phyloP scores from a whole-genome alignment of 2,329 filamentous ascomycete species.

The Coniochaeta prunicola region DNA sequence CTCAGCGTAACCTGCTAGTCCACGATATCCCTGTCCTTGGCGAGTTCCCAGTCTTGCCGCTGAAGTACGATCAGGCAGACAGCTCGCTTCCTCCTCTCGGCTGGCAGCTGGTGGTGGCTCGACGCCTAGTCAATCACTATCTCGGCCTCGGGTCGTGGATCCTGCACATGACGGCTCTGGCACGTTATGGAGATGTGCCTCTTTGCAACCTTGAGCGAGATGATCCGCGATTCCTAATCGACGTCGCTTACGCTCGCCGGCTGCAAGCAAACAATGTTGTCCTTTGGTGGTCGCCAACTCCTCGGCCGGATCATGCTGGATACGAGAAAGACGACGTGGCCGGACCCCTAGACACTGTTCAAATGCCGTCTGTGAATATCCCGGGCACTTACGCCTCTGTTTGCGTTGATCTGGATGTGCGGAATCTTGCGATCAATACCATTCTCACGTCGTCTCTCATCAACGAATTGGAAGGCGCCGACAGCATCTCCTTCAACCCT shows the following conservation, averaged over 20 bases:
- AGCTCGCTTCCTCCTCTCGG: constrained; percentile 83
- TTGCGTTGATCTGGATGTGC: constrained; percentile 89
- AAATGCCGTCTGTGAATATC: constrained; percentile 90
- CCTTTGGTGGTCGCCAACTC: constrained; percentile 89
- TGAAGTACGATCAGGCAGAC: constrained; percentile 78
- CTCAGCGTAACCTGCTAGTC: constrained; percentile 69
- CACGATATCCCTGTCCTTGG: constrained; percentile 79
- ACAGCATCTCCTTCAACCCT: constrained; percentile 80
- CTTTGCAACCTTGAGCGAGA: constrained; percentile 93
- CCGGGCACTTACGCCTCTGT: constrained; percentile 92
- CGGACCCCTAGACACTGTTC: constrained; percentile 74
- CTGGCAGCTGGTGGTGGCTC: constrained; percentile 87
- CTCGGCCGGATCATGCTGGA: constrained; percentile 88
- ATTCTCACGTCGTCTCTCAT: constrained; percentile 94
- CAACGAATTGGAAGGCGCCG: constrained; percentile 88
- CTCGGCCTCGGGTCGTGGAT: constrained; percentile 92
- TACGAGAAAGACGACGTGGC: constrained; percentile 89
- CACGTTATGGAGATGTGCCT: constrained; percentile 87
- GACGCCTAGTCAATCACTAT: constrained; percentile 81
- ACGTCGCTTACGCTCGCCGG: constrained; percentile 86
- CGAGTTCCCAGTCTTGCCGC: constrained; percentile 73
- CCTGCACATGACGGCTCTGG: constrained; percentile 76
- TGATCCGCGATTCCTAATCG: constrained; percentile 90
- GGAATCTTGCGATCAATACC: constrained; percentile 95
- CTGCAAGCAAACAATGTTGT: constrained; percentile 89